Percentiles rank a stretch among this genome's conserved stretches.
Conservation (phyloP, 768 basidiomycete genomes). For the Leccinum subgranulosum region DNA sequence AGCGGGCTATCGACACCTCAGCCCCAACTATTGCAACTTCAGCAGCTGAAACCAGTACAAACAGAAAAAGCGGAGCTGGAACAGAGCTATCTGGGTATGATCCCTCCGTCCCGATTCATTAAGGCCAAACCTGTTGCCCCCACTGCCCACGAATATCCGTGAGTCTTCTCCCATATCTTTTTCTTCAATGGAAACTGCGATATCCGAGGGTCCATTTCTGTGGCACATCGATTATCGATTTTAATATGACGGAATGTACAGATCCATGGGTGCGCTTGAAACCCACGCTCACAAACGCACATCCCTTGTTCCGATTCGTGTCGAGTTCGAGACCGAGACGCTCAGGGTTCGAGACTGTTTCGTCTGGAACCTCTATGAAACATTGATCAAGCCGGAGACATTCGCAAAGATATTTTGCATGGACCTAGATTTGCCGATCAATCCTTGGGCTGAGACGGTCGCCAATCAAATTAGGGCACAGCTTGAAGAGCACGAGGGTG, state of each 20-base stretch:
- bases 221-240: conserved; percentile 12
- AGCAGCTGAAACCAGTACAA: conserved; percentile 16
- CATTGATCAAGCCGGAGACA: conserved; percentile 75
- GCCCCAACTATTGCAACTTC: conserved; percentile 20
- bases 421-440: conserved; percentile 75
- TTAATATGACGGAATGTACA: conserved; percentile 32
- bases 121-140: conserved; percentile 52
- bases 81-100: conserved; percentile 85
- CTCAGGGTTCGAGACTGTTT: conserved; percentile 93
- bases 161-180: conserved; percentile 35
- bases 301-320: conserved; percentile 84
- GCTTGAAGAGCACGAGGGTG: conserved; percentile 83
- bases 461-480: conserved; percentile 88
- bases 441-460: conserved; percentile 72
- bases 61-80: conserved; percentile 62
- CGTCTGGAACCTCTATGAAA: conserved; percentile 92
- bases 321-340: conserved; percentile 91
- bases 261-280: conserved; percentile 63
- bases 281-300: conserved; percentile 52
- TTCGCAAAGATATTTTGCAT: conserved; percentile 87
- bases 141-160: conserved; percentile 75
- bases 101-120: conserved; percentile 80
- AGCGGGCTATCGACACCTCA: conserved; percentile 41
- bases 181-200: conserved; percentile 4
- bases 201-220: conserved; percentile 16